phyloP scores from a whole-genome alignment of 495 filamentous ascomycete species.

The Echria macrotheca region DNA sequence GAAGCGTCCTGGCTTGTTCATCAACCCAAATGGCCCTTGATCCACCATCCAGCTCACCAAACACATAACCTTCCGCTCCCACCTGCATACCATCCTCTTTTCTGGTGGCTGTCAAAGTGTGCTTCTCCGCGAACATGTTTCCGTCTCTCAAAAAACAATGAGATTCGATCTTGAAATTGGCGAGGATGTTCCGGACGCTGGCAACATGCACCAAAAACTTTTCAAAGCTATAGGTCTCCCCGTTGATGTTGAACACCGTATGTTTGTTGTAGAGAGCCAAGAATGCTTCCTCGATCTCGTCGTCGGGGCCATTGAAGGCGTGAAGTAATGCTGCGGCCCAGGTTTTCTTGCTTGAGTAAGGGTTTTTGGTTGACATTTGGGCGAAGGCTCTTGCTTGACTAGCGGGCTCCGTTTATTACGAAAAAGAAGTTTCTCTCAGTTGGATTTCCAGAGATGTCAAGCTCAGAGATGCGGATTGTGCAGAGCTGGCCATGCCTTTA shows the following conservation, averaged over 20 bases:
- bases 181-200: constrained; percentile 1
- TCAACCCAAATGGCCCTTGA: neutral
- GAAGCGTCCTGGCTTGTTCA: neutral
- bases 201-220: neutral
- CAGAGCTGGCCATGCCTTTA: too few relatives aligned
- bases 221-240: neutral
- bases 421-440: too few relatives aligned
- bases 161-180: neutral
- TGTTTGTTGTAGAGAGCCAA: neutral
- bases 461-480: too few relatives aligned
- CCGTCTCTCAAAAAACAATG: constrained; percentile 2
- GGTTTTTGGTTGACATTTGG: neutral
- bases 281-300: neutral
- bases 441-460: too few relatives aligned
- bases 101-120: neutral
- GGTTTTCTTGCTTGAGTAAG: constrained; percentile 1
- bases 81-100: neutral
- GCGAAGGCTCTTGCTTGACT: neutral
- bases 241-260: neutral
- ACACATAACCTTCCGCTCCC: neutral
- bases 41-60: neutral
- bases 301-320: neutral
- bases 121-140: constrained; percentile 4
- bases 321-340: neutral
- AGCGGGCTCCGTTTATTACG: too few relatives aligned